Base-by-base conservation (phyloP, 2,329 filamentous ascomycete species). In the Niveomyces coronatus region DNA sequence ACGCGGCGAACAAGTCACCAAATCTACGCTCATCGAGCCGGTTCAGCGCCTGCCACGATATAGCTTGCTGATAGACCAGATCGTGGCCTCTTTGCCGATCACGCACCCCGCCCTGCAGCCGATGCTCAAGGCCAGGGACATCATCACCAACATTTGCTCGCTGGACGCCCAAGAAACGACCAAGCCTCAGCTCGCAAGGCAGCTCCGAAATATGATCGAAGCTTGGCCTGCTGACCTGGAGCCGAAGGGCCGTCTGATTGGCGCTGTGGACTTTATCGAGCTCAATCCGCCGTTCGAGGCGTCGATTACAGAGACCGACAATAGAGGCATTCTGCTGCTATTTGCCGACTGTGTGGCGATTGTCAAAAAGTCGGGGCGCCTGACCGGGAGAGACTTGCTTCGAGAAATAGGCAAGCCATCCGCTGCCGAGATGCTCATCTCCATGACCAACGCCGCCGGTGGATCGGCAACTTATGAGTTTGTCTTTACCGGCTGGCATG, bases 81-180 rank as follows among this genome's bases (percentile, higher is more conserved):
- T 98, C 53, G 76, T 91, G 33, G 79, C 81, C 47, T 87, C 83
- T 44, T 71, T 96, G 14, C 88, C 89, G 4, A 76, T 88, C 35
- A 79, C 83, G 8, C 88, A 96, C 55, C 85, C 87, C 3, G 88
- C 88, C 1, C 70, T 94, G 37, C 81, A 83, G 47, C 71, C 74
- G 3, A 80, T 98, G 62, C 73, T 95, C 29, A 88, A 86, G 54
- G 88, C 91, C 1, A 75, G 89, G 47, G 91, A 96, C 56, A 84
- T 94, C 37, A 87, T 98, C 47, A 87, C 88, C 15, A 91, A 94
- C 38, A 98, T 98, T 30, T 98, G 91, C 60, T 93, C 89, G 13
- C 80, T 95, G 63, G 89, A 95, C 50, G 83, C 63, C 54, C 83
- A 52, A 51, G 68, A 58, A 50, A 74, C 67, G 3, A 82, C 85